phyloP scores from a whole-genome alignment of 2,329 filamentous ascomycete species.

The Colletotrichum siamense region DNA sequence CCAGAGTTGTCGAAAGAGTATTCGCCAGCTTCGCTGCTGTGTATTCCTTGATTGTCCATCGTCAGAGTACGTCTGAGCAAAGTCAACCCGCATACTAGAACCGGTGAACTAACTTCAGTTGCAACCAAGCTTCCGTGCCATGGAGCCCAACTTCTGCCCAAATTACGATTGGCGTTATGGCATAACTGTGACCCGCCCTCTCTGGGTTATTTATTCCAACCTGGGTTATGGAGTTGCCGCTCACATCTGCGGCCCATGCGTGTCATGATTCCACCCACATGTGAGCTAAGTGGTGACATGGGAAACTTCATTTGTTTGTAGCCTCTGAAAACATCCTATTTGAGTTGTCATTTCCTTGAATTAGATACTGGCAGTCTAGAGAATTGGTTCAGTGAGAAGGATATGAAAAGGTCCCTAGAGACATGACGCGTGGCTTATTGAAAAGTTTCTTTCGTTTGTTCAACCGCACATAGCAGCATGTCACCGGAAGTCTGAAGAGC shows the following conservation, averaged over 20 bases:
- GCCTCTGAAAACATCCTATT: background rate
- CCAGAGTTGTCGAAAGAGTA: fast-evolving
- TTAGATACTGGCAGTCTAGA: background rate
- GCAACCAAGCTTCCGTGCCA: background rate
- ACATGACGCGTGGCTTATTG: background rate
- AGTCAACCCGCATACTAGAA: fast-evolving
- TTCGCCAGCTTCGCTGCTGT: fast-evolving
- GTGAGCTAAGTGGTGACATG: background rate
- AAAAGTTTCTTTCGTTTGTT: too few species aligned
- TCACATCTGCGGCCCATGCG: fast-evolving
- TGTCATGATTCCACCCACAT: background rate
- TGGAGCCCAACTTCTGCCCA: background rate
- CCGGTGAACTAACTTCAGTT: background rate
- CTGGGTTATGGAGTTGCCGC: background rate
- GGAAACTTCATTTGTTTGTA: background rate
- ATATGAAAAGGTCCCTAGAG: background rate
- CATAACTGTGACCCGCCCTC: background rate
- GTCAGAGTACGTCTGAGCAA: fast-evolving
- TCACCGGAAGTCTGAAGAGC: background rate
- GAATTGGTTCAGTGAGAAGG: background rate
- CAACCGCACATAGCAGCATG: background rate
- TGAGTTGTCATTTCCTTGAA: background rate
- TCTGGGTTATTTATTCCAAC: background rate
- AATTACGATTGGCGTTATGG: background rate
- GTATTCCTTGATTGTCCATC: fast-evolving